Evolutionary conservation across 2,329 filamentous ascomycete genomes (phyloP).

Genomic region (Geosmithia putterillii): DNA sequence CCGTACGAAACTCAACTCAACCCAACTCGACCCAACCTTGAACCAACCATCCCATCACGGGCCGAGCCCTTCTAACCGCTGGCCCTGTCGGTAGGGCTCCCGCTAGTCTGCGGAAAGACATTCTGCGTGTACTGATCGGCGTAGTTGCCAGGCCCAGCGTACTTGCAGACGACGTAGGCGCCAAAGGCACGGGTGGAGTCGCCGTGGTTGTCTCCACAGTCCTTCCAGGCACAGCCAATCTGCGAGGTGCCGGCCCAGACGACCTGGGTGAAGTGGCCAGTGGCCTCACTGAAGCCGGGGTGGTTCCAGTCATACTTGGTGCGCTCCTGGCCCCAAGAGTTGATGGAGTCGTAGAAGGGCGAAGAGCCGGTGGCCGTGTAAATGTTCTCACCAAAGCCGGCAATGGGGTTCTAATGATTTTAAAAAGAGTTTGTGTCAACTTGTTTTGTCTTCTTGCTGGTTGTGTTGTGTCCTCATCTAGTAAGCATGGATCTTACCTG

Average conservation of each 20-base stretch:
- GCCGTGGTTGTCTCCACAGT: slow-evolving; percentile 20
- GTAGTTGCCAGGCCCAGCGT: slow-evolving; percentile 55
- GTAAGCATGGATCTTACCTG: slow-evolving; percentile 5
- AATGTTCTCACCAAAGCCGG: not conserved
- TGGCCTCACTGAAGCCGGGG: slow-evolving; percentile 43
- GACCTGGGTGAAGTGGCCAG: slow-evolving; percentile 62
- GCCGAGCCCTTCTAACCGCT: no score
- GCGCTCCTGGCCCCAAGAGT: slow-evolving; percentile 48
- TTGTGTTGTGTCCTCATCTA: not conserved
- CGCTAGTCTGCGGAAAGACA: slow-evolving; percentile 23
- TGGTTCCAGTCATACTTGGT: slow-evolving; percentile 43
- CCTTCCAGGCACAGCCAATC: slow-evolving; percentile 39
- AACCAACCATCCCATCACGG: no score
- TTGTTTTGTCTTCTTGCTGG: not conserved
- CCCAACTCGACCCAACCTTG: no score
- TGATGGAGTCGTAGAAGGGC: slow-evolving; percentile 28
- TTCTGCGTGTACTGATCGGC: slow-evolving; percentile 37
- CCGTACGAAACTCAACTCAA: no score
- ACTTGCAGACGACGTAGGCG: slow-evolving; percentile 60
- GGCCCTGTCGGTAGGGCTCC: no score
- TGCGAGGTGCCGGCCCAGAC: slow-evolving; percentile 54
- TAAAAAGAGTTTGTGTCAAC: not conserved
- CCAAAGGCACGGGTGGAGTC: slow-evolving; percentile 16
- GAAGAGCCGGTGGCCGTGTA: not conserved
- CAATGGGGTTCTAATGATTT: not conserved